Conservation (phyloP, 176 grass and related monocot species). For the Avena eriantha region DNA sequence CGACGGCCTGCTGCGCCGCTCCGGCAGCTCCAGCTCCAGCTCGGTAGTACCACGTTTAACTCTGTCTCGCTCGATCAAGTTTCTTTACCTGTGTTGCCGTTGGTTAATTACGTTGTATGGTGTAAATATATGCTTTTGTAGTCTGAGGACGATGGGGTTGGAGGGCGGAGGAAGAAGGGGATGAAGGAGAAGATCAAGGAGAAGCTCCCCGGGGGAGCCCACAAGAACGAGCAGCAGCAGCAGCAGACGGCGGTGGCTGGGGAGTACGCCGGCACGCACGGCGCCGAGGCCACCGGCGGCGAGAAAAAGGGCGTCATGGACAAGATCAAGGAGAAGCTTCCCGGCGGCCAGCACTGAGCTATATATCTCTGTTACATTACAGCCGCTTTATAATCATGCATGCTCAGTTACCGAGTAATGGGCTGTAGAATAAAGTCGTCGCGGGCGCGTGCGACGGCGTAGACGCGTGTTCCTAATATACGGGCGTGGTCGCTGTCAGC, state of each 20-base stretch:
- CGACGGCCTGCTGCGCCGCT: background rate
- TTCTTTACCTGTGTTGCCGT: too few species aligned
- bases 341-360: background rate
- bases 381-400: too few species aligned
- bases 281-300: background rate
- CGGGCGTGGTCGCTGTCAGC: too few species aligned
- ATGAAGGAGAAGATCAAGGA: background rate
- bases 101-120: background rate
- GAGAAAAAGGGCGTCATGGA: constrained; percentile 1
- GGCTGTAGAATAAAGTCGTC: too few species aligned
- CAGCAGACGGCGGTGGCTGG: background rate
- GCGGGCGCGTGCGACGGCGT: too few species aligned
- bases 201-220: background rate
- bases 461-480: too few species aligned
- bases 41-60: background rate
- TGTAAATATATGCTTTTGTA: background rate
- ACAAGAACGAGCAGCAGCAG: background rate
- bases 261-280: background rate
- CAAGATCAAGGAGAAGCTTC: background rate
- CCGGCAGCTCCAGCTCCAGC: background rate
- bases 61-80: too few species aligned
- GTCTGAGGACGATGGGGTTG: background rate
- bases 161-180: background rate
- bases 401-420: too few species aligned
- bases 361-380: too few species aligned